Percentiles rank a stretch among this genome's conserved stretches.
Evolutionary conservation across 257 asterid genomes (phyloP).

Genomic region (Euphrasia confusa): DNA sequence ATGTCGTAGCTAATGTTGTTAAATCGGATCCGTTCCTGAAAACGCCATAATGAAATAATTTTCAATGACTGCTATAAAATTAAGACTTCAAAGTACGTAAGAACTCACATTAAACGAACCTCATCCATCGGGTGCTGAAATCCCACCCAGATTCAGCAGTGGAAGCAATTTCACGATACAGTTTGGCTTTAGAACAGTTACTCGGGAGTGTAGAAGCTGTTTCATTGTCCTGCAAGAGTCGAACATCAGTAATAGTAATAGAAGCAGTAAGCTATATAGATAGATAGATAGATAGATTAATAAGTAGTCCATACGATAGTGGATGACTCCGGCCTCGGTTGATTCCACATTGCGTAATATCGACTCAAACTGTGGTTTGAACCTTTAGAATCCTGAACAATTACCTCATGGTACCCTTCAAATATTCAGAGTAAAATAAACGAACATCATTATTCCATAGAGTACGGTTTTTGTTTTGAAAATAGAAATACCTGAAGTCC

Average conservation of each 20-base stretch:
- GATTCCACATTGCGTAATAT: slow-evolving; percentile 85
- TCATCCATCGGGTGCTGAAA: slow-evolving; percentile 95
- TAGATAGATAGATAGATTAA: not conserved
- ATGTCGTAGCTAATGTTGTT: slow-evolving; percentile 65
- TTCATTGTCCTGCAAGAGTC: slow-evolving; percentile 51
- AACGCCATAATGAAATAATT: not conserved
- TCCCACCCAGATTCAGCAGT: slow-evolving; percentile 99
- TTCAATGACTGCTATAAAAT: no score
- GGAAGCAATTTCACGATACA: slow-evolving; percentile 80
- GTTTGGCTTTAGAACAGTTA: slow-evolving; percentile 38
- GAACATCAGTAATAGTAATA: not conserved
- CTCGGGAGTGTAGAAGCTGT: slow-evolving; percentile 62
- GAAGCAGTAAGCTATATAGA: not conserved
- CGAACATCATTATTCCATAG: no score
- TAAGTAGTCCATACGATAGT: slow-evolving; percentile 42
- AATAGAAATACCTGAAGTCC: slow-evolving; percentile 64
- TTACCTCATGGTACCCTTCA: slow-evolving; percentile 53
- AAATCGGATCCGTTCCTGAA: slow-evolving; percentile 65
- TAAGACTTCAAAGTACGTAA: no score
- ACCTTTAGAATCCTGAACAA: slow-evolving; percentile 61
- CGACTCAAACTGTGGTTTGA: slow-evolving; percentile 51
- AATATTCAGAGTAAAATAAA: not conserved
- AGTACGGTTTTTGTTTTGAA: no score
- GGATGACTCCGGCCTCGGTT: slow-evolving; percentile 89
- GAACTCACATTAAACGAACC: slow-evolving; percentile 35